phyloP scores from a whole-genome alignment of 1,139 yeast species.

The Sugiyamaella pinicola region DNA sequence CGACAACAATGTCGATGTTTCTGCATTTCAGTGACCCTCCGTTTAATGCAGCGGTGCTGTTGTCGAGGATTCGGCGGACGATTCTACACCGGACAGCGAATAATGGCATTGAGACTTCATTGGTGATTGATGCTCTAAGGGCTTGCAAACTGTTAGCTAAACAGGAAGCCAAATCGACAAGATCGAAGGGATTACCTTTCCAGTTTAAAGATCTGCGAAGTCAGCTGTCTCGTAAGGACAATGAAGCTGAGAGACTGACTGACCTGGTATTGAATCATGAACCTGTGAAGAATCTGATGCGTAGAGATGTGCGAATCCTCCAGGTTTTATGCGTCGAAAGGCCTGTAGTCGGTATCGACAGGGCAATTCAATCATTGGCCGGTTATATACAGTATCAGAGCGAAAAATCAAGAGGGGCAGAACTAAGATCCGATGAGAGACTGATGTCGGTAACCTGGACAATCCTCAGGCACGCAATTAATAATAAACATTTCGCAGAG shows the following conservation, averaged over 20 bases:
- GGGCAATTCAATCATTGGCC: not conserved
- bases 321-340: conserved; percentile 5
- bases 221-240: not conserved
- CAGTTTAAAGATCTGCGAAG: conserved; percentile 7
- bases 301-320: not conserved
- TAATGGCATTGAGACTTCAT: not conserved
- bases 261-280: conserved; percentile 10
- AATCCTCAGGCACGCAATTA: conserved; percentile 19
- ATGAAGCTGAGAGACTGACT: conserved; percentile 6
- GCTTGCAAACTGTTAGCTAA: conserved; percentile 22
- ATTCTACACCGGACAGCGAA: not conserved
- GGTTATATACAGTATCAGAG: not conserved
- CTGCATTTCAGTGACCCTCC: conserved; percentile 24
- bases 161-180: not conserved
- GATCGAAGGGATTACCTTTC: conserved; percentile 11
- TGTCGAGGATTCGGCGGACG: conserved; percentile 14
- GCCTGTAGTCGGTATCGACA: conserved; percentile 6
- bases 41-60: conserved; percentile 15
- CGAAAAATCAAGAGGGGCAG: not conserved
- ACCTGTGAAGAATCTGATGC: conserved; percentile 11
- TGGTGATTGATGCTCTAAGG: conserved; percentile 20
- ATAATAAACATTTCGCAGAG: conserved; percentile 15
- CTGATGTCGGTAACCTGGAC: conserved; percentile 11
- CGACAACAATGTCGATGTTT: conserved; percentile 13
- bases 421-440: not conserved